phyloP scores from a whole-genome alignment of 2,329 filamentous ascomycete species.

The Tympanopsis confertula region DNA sequence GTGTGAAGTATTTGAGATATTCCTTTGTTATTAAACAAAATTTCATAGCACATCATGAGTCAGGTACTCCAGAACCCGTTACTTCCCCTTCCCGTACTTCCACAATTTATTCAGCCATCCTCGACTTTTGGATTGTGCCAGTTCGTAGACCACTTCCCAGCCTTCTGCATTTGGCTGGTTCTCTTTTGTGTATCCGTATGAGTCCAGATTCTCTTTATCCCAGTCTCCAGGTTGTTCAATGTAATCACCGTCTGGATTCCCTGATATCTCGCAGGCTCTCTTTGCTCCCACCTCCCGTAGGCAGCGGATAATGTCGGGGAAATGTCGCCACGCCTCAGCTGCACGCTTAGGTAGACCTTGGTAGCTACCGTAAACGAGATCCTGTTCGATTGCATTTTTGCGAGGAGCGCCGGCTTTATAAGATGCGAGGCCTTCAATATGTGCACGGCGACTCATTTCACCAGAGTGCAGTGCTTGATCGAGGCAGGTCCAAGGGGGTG shows the following conservation, averaged over 20 bases:
- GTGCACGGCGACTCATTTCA: constrained; percentile 7
- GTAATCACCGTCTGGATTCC: not conserved
- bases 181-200: not conserved
- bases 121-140: not conserved
- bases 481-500: constrained; percentile 6
- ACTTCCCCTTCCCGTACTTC: not conserved
- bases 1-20: too few relatives aligned
- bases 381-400: constrained; percentile 6
- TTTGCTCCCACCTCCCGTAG: not conserved
- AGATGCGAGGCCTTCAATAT: constrained; percentile 8
- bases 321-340: not conserved
- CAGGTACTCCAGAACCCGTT: too few relatives aligned
- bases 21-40: too few relatives aligned
- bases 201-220: not conserved
- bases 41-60: too few relatives aligned
- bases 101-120: not conserved
- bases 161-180: not conserved
- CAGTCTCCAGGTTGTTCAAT: not conserved
- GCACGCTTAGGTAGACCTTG: constrained; percentile 8
- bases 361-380: constrained; percentile 7
- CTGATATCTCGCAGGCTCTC: not conserved
- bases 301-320: not conserved
- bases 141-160: not conserved
- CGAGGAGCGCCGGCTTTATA: constrained; percentile 7
- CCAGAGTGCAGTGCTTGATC: constrained; percentile 10